A percentile compares a stretch with the other conserved stretches of the same genome.
Evolutionary conservation across 2,329 filamentous ascomycete species (phyloP).

Genomic region (Tolypocladium tundrense): DNA sequence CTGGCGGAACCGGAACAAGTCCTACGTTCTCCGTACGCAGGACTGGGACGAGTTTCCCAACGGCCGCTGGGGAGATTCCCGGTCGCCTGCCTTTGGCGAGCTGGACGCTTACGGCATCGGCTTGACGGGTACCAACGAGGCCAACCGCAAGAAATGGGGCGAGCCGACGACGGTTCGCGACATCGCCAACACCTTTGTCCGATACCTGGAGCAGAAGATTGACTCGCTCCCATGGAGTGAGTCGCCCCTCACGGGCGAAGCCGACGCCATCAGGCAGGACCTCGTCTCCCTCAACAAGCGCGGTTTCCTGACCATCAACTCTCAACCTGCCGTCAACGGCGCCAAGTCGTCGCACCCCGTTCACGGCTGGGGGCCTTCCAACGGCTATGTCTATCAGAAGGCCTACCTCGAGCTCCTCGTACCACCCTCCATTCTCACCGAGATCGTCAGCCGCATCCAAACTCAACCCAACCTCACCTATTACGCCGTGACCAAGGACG

Average conservation of each 20-base stretch:
- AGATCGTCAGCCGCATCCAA: constrained; percentile 70
- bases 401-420: constrained; percentile 90
- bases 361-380: constrained; percentile 88
- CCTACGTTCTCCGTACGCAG: constrained; percentile 88
- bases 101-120: constrained; percentile 91
- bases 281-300: constrained; percentile 75
- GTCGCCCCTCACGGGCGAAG: constrained; percentile 71
- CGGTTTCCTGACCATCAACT: constrained; percentile 92
- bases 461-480: constrained; percentile 77
- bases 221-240: constrained; percentile 91
- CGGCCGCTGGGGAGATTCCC: constrained; percentile 94
- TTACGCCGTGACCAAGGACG: constrained; percentile 81
- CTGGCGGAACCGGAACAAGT: constrained; percentile 95
- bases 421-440: constrained; percentile 65
- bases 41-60: constrained; percentile 99
- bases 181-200: constrained; percentile 72
- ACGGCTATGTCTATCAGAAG: constrained; percentile 98
- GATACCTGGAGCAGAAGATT: constrained; percentile 72
- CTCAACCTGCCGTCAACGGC: constrained; percentile 88
- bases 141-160: constrained; percentile 93
- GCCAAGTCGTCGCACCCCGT: constrained; percentile 78
- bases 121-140: constrained; percentile 87
- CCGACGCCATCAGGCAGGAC: constrained; percentile 64
- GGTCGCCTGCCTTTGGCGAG: constrained; percentile 92
- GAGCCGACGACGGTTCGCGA: constrained; percentile 71